phyloP scores from a whole-genome alignment of 2,329 filamentous ascomycete species.

The Pseudogymnoascus sp. region DNA sequence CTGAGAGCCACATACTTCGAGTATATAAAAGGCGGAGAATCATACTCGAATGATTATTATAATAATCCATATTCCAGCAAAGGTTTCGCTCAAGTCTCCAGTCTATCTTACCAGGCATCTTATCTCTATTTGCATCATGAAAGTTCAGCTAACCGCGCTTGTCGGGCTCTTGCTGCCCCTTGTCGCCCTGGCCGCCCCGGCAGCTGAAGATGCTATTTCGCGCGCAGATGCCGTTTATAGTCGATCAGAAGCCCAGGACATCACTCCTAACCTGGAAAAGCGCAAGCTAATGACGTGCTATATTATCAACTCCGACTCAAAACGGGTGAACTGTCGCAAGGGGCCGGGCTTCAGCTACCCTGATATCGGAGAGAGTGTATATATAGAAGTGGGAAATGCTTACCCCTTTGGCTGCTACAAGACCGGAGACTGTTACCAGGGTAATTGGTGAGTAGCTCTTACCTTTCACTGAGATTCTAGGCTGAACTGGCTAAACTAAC shows the following conservation, averaged over 20 bases:
- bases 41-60: too few relatives aligned
- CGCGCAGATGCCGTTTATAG: background rate
- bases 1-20: too few relatives aligned
- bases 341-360: background rate
- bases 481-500: background rate
- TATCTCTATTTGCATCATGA: background rate
- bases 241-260: background rate
- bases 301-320: background rate
- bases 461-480: background rate
- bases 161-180: background rate
- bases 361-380: background rate
- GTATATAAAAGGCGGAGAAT: too few relatives aligned
- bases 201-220: background rate
- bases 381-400: background rate
- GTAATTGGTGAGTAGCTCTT: background rate
- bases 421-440: background rate
- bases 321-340: background rate
- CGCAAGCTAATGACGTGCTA: background rate
- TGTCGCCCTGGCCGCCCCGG: background rate
- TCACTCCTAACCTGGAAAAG: background rate
- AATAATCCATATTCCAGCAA: background rate
- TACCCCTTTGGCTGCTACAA: background rate
- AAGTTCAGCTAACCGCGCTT: background rate
- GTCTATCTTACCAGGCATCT: background rate
- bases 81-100: background rate